Base-by-base conservation (phyloP, 495 filamentous ascomycete species). In the Talaromyces ruber region DNA sequence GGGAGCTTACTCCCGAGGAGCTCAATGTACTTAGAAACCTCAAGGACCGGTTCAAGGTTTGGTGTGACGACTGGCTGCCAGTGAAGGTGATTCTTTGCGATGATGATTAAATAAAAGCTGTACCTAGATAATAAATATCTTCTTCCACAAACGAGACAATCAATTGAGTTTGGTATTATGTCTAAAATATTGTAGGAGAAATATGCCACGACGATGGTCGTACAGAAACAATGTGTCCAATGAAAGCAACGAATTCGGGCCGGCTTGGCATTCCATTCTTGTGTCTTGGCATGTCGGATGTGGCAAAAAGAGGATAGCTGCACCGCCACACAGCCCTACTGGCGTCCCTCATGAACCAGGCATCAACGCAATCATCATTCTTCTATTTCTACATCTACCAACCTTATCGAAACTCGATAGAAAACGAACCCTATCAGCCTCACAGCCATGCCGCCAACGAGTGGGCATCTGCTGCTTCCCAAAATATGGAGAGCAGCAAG, bases 71-170 rank as follows among this genome's bases (percentile, higher is more conserved):
- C 57, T 90, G 87, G 86, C 68, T 92, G 67, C 88, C 88, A 3
- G 67, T 91, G 30, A 89, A 88, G 82, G 88, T 93, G 7, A 94
- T 94, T 82, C 91, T 91, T 72, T 91, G 90, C 9, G 89, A 93
- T 72, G 91, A 92, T 66, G 89, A 93, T 74, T 90, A 21, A 24
- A 34, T 58, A 1, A 58, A 7, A 56, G 16, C 14, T 56, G n/a
- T 28, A 28, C n/a, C 11, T 4, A 34, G 56, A 4, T n/a, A n/a
- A n/a, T n/a, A n/a, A n/a, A n/a, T n/a, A n/a, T n/a, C n/a, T n/a
- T n/a, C n/a, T n/a, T n/a, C n/a, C n/a, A n/a, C n/a, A n/a, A n/a
- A n/a, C n/a, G n/a, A n/a, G n/a, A n/a, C n/a, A n/a, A n/a, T n/a
- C n/a, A n/a, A n/a, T n/a, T 39, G 34, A 39, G 14, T 39, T 16